These are phyloP conservation scores for Cercospora sp. DNA, from an alignment of 2,329 filamentous ascomycete species.

Conservation along the genomic window DNA sequence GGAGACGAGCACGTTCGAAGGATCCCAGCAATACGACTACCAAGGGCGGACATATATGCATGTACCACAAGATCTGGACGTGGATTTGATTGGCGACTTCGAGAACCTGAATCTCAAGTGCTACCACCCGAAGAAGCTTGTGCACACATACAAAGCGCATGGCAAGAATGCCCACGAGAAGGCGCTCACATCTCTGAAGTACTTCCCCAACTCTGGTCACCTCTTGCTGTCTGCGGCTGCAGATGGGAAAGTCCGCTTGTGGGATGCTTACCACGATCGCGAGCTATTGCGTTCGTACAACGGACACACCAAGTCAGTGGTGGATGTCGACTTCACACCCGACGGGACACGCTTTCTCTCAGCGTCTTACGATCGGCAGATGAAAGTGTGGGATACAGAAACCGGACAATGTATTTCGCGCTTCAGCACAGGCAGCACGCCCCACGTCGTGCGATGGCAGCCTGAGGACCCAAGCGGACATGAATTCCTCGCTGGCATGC, in stretches of 20 bases:
- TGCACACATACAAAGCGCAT: constrained; percentile 83
- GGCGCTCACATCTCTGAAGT: constrained; percentile 82
- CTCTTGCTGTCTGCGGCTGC: constrained; percentile 86
- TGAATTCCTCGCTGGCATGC: constrained; percentile 95
- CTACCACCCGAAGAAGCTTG: constrained; percentile 89
- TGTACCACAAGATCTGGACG: constrained; percentile 83
- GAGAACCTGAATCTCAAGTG: constrained; percentile 61
- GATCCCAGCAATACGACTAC: constrained; percentile 81
- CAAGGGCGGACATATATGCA: constrained; percentile 98
- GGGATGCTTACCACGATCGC: constrained; percentile 87
- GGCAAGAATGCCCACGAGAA: constrained; percentile 57
- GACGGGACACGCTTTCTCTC: constrained; percentile 84
- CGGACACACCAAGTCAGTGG: constrained; percentile 86
- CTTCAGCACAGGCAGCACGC: constrained; percentile 91
- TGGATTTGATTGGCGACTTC: constrained; percentile 74
- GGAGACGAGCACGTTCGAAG: constrained; percentile 88
- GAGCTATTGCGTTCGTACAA: constrained; percentile 89
- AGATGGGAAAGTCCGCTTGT: constrained; percentile 88
- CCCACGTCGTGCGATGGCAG: constrained; percentile 93
- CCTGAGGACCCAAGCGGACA: constrained; percentile 73
- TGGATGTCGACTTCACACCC: constrained; percentile 83
- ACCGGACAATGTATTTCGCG: constrained; percentile 84
- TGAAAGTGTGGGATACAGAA: constrained; percentile 98
- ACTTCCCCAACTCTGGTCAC: constrained; percentile 87
- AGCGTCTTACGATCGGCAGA: constrained; percentile 89